phyloP scores from a whole-genome alignment of 2,329 filamentous ascomycete genomes.

The Lasiodiplodia citricola region DNA sequence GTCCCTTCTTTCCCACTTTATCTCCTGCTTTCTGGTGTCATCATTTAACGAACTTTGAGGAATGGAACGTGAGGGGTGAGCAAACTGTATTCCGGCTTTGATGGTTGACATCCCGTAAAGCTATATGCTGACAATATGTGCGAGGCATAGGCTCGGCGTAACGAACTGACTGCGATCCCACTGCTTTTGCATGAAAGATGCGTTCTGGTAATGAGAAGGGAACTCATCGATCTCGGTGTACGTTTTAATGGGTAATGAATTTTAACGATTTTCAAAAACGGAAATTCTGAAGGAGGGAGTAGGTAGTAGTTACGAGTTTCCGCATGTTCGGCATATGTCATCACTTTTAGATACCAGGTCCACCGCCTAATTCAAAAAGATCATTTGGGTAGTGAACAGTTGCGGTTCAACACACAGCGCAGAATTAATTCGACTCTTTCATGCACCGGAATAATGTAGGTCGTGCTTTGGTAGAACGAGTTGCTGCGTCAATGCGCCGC shows the following conservation, averaged over 20 bases:
- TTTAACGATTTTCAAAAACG: neutral
- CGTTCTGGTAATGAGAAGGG: too few species aligned
- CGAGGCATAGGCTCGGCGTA: too few species aligned
- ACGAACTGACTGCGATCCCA: too few species aligned
- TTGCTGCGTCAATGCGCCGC: neutral
- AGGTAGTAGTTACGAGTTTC: too few species aligned
- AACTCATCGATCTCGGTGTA: too few species aligned
- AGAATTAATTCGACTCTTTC: neutral
- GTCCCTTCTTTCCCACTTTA: neutral
- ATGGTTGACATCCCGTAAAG: neutral
- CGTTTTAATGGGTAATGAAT: neutral
- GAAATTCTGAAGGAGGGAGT: too few species aligned
- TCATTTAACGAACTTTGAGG: neutral
- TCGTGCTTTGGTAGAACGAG: neutral
- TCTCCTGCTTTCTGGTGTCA: too few species aligned
- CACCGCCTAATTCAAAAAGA: neutral
- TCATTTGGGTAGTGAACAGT: neutral
- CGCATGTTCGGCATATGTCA: neutral
- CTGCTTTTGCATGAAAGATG: too few species aligned
- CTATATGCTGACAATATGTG: too few species aligned
- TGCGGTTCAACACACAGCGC: neutral
- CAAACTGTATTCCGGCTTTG: neutral
- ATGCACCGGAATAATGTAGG: neutral
- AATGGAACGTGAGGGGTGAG: too few species aligned
- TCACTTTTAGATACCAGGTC: neutral